Conservation (phyloP, 73 alveolate species). For the Paramecium pentaurelia region DNA sequence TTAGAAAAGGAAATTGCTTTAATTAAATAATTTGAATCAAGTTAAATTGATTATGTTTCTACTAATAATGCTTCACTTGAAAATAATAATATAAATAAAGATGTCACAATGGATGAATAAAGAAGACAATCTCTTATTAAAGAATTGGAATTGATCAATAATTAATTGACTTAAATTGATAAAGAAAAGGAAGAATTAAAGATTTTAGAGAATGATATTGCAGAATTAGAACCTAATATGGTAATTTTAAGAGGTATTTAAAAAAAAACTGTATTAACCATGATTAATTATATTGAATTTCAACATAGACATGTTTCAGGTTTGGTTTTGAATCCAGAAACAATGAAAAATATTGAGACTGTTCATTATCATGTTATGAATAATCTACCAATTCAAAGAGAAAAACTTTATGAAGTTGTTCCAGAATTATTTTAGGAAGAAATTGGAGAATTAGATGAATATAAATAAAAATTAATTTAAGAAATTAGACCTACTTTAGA, state of each 20-base stretch:
- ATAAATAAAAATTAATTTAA: slow-evolving; percentile 19
- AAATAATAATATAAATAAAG: not conserved
- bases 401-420: slow-evolving; percentile 68
- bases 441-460: slow-evolving; percentile 49
- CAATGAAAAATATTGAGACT: slow-evolving; percentile 68
- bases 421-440: slow-evolving; percentile 75
- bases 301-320: slow-evolving; percentile 72
- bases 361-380: slow-evolving; percentile 77
- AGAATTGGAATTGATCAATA: not conserved
- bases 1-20: slow-evolving; percentile 42
- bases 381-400: slow-evolving; percentile 79
- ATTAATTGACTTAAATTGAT: slow-evolving; percentile 55
- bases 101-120: slow-evolving; percentile 21
- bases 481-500: slow-evolving; percentile 57
- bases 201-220: slow-evolving; percentile 59
- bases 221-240: slow-evolving; percentile 64
- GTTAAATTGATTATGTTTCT: not conserved
- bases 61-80: not conserved
- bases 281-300: slow-evolving; percentile 73
- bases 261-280: slow-evolving; percentile 67
- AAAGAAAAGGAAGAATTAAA: slow-evolving; percentile 55
- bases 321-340: slow-evolving; percentile 67
- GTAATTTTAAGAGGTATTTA: slow-evolving; percentile 45
- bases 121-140: not conserved
- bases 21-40: not conserved